Evolutionary conservation across 225 moss, liverwort and hornwort species (phyloP).

Genomic region (Bryoerythrophyllum caledonicum): DNA sequence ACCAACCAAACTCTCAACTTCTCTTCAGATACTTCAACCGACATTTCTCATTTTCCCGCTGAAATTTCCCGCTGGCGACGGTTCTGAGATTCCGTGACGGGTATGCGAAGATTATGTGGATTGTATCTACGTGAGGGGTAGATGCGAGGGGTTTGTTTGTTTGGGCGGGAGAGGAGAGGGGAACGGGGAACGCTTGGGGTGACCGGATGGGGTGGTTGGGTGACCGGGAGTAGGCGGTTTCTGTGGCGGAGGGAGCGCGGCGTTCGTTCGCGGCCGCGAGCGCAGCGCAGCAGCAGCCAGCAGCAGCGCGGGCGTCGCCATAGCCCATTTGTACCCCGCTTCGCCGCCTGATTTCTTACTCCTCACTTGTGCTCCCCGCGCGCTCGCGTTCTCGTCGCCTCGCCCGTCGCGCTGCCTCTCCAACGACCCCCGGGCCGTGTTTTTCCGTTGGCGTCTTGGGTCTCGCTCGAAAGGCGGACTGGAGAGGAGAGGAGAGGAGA

Average conservation of each 20-base stretch:
- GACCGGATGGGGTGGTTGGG: background rate
- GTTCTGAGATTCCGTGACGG: no score
- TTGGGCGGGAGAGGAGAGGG: background rate
- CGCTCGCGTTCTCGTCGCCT: background rate
- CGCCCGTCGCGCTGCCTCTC: slow-evolving; percentile 26
- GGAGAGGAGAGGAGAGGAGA: background rate
- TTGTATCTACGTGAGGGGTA: no score
- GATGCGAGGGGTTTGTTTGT: background rate
- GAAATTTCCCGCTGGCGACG: no score
- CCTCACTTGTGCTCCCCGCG: background rate
- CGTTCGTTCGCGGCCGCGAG: slow-evolving; percentile 37
- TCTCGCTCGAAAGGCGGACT: no score
- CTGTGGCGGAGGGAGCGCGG: slow-evolving; percentile 18
- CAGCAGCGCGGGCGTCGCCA: slow-evolving; percentile 37
- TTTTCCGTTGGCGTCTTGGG: slow-evolving; percentile 27
- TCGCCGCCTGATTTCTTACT: slow-evolving; percentile 20
- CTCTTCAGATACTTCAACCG: background rate
- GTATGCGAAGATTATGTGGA: no score
- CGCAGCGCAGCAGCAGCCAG: no score
- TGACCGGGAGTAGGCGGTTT: slow-evolving; percentile 24
- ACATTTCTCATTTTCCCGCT: no score
- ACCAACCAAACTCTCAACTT: no score
- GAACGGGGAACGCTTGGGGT: background rate
- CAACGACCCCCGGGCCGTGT: slow-evolving; percentile 24
- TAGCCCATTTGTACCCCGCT: slow-evolving; percentile 41